Base-by-base conservation (phyloP, 805 yeast genomes). In the Kurtzmaniella cleridarum region DNA sequence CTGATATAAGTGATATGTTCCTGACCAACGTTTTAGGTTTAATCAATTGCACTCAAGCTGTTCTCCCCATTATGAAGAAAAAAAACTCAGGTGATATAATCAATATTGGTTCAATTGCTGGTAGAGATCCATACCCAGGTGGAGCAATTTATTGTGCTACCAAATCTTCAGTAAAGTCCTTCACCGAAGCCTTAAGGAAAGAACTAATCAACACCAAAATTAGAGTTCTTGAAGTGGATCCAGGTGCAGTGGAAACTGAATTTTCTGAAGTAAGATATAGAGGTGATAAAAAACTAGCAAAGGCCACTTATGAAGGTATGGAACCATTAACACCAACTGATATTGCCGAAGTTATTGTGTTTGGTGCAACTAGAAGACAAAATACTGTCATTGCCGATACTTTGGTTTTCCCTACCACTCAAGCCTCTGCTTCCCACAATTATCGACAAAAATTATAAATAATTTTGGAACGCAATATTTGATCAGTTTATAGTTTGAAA, bases 211-310 rank as follows among this genome's bases (percentile, higher is more conserved):
- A 49, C 45, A 63, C 70, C 13, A 50, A 46, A 15, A 60, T 65
- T 35, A 53, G 71, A 40, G 66, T 65, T 12, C 41, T 64, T 45
- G 69, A 64, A 49, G 62, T 64, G 16, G 66, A 60, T 41, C 69
- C 70, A 2, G 71, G 71, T 41, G 66, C 66, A 10, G 71, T 65
- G 3, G 55, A 55, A 41, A 64, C 71, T 18, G 71, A 65, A 47
- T 65, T 65, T 39, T 57, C 64, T 14, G 40, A 57, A 29, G 66
- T 64, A 29, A 54, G 71, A 36, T 57, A 51, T 45, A 43, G 55
- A 23, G 69, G 70, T 27, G 68, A 64, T 41, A 34, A 46, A 35
- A 47, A 48, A 5, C 44, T 49, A 11, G 69, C 69, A 17, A 55
- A 59, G 27, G 53, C 51, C 23, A 66, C 62, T 13, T 65, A 64